Evolutionary conservation across 2,329 filamentous ascomycete species (phyloP), one percentile per base, ranked within the genome.

Genomic region (Dactylellina drechsleri): DNA sequence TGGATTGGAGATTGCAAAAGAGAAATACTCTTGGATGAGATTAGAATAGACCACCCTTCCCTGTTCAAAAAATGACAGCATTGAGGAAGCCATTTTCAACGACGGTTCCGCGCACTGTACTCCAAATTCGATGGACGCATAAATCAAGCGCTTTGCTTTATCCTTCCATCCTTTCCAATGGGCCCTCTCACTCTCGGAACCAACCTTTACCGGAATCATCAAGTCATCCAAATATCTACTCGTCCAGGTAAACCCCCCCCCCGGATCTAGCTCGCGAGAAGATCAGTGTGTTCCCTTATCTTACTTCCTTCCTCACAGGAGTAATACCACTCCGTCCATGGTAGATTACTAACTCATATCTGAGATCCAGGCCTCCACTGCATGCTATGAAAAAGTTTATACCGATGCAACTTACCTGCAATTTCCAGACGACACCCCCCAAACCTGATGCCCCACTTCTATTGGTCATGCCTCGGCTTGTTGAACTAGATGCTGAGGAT

Each of bases 331-430:
- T 7, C 31, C 10, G 6, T 7, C 31, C 6, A 36, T 2, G 1
- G 10, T 36, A 41, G n/a, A n/a, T 18, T 47, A 18, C 43, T 47
- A 47, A 15, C 7, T 47, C 31, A 5, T 36, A 36, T 36, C 2
- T 36, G 31, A 10, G 10, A 36, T 10, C 4, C 50, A 73, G 56
- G 47, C 62, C 60, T 45, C 70, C 70, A 2, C 47, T 75, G 4
- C 71, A 75, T 41, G 53, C 26, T 36, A 75, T 75, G 71, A 68
- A 75, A n/a, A 75, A 45, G 16, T 75, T 75, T 28, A 75, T 64
- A 40, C 71, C 71, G 2, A 75, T 75, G 71, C 71, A 75, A 36
- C 64, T 75, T 15, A 75, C 71, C 12, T 75, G 71, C 47, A 75
- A 75, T 45, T 75, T 75, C 31, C 71, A 75, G 54, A 75, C 71